Conservation (phyloP, 2,329 filamentous ascomycete genomes). For the Aspergillus sp. region DNA sequence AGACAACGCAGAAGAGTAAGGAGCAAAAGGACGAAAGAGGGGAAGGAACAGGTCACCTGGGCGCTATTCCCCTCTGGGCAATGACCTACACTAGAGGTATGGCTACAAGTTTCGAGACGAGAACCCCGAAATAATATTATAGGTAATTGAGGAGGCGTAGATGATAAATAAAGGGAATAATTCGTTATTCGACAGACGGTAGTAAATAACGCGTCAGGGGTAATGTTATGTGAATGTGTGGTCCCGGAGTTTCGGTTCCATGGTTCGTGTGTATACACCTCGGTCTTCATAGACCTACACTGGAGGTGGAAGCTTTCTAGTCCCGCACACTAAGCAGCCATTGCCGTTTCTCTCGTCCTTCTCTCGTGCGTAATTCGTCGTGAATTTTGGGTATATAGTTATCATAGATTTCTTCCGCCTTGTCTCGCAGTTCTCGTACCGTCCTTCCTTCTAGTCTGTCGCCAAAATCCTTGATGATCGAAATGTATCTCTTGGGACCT, state of each 20-base stretch:
- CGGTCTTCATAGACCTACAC: background rate
- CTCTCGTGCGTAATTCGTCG: constrained; percentile 14
- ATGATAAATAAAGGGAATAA: background rate
- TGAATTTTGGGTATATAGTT: constrained; percentile 5
- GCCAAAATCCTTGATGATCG: constrained; percentile 22
- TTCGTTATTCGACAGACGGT: background rate
- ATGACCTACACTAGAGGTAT: background rate
- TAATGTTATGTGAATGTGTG: constrained; percentile 1
- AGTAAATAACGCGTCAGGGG: constrained; percentile 8
- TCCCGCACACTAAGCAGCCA: constrained; percentile 24
- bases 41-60: constrained; percentile 11
- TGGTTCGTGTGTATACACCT: constrained; percentile 19
- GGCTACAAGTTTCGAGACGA: background rate
- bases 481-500: constrained; percentile 26
- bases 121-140: background rate
- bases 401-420: constrained; percentile 18
- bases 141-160: background rate
- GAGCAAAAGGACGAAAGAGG: constrained; percentile 22
- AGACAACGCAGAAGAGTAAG: constrained; percentile 22
- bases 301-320: background rate
- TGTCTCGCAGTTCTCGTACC: constrained; percentile 17
- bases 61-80: constrained; percentile 8
- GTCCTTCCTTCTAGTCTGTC: constrained; percentile 16
- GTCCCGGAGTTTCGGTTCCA: constrained; percentile 21
- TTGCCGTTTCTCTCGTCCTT: constrained; percentile 20